phyloP scores from a whole-genome alignment of 176 grass and related monocot species.

The Ensete glaucum region DNA sequence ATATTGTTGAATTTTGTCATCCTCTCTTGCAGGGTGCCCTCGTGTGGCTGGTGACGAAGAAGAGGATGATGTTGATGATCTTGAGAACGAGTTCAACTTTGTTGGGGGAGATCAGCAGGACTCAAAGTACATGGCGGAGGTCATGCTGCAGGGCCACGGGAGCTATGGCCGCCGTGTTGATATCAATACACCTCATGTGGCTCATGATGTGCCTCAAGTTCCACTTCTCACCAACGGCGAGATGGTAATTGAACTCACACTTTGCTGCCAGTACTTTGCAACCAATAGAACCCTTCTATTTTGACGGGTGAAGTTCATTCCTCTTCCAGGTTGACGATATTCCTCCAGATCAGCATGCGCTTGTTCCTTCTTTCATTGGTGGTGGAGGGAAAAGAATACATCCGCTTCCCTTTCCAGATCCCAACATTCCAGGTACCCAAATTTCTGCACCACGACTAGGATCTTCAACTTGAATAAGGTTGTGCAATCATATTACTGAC shows the following conservation, averaged over 20 bases:
- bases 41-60: slow-evolving; percentile 74
- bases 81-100: slow-evolving; percentile 75
- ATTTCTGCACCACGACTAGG: neutral
- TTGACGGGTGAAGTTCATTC: neutral
- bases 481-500: neutral
- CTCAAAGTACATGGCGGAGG: slow-evolving; percentile 40
- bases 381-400: slow-evolving; percentile 83
- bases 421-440: slow-evolving; percentile 45
- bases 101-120: slow-evolving; percentile 33
- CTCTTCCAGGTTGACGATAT: slow-evolving; percentile 64
- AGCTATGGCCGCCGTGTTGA: slow-evolving; percentile 63
- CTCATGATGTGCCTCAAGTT: slow-evolving; percentile 46
- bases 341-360: slow-evolving; percentile 84
- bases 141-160: slow-evolving; percentile 58
- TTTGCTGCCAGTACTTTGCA: neutral
- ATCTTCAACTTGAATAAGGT: neutral
- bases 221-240: slow-evolving; percentile 84
- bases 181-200: slow-evolving; percentile 26
- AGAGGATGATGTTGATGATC: slow-evolving; percentile 72
- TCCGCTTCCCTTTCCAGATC: slow-evolving; percentile 67
- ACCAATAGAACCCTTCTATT: neutral
- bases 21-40: slow-evolving; percentile 38
- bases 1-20: neutral
- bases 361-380: slow-evolving; percentile 76
- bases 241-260: slow-evolving; percentile 35